Base-by-base conservation (phyloP, 2,329 filamentous ascomycete genomes). In the Pseudogymnoascus sp. region DNA sequence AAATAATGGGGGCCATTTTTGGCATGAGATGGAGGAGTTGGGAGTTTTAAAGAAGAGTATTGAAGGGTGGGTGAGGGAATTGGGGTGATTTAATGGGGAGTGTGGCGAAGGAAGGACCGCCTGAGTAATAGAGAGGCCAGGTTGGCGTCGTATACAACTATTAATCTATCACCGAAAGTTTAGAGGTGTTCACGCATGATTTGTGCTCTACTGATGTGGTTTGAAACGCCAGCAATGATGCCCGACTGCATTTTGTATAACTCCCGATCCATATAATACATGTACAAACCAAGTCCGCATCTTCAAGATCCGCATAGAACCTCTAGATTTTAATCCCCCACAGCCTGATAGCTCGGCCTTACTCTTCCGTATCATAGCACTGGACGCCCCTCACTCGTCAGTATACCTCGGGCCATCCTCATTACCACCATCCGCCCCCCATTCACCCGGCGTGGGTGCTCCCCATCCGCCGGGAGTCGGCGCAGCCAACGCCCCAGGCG, bases 401-500 rank as follows among this genome's bases (percentile, higher is more conserved):
- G 69, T 75, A 68, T 79, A 80, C 60, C 74, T 68, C 28, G 78
- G 78, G 33, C 73, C 77, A 69, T 78, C 77, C 65, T 75, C 78
- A 66, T 76, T 73, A 50, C 31, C 62, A 50, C 71, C 72, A 42
- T 62, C 61, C 15, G 21, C 42, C 28, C 61, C 61, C 71, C 72
- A 73, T 53, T 70, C 86, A 1, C 84, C 86, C 64, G 86, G 86
- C n/a, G 86, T 88, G 0, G 85, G 84, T 21, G 86, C 86, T 31
- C 82, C 78, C 65, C 84, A 85, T 5, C 83, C 83, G 61, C 81
- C 84, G 0, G 84, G 86, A 9, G 83, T 85, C 0, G 88, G 88
- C 0, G 88, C 90, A 0, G 87, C 87, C 13, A 87, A 87, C 64
- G 76, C 85, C 4, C 80, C 86, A 1, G 87, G 87, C 0, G 87